A percentile compares a stretch with the other conserved stretches of the same genome.
phyloP scores from a whole-genome alignment of 208 protist species.

The Crithidia bombi region DNA sequence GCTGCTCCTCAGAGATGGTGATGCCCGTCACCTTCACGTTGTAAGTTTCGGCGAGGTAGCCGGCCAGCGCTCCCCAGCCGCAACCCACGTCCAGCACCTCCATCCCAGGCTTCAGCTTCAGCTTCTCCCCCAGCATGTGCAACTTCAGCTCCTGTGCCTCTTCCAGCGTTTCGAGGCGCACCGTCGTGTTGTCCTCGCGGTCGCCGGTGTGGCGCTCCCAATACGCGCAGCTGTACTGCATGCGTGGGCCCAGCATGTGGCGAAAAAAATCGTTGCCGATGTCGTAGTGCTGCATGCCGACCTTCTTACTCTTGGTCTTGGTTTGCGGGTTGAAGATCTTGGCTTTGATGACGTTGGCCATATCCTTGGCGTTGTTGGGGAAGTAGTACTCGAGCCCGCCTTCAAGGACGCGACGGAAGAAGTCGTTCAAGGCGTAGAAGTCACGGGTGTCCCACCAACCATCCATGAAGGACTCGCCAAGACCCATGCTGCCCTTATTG shows the following conservation, averaged over 20 bases:
- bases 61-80: constrained; percentile 76
- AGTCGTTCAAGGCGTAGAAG: constrained; percentile 52
- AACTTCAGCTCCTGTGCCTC: constrained; percentile 81
- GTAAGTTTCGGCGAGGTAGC: constrained; percentile 61
- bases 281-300: constrained; percentile 80
- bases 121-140: constrained; percentile 76
- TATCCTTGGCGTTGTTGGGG: constrained; percentile 64
- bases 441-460: constrained; percentile 69
- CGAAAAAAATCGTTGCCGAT: constrained; percentile 75
- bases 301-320: constrained; percentile 51
- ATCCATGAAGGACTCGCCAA: constrained; percentile 65
- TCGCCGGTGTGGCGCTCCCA: constrained; percentile 45
- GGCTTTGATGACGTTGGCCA: constrained; percentile 46
- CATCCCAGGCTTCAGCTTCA: constrained; percentile 62
- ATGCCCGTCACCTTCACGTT: constrained; percentile 71
- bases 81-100: constrained; percentile 82
- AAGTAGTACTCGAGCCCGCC: constrained; percentile 63
- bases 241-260: constrained; percentile 62
- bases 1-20: constrained; percentile 74
- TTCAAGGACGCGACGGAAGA: constrained; percentile 47
- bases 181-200: constrained; percentile 16
- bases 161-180: constrained; percentile 47
- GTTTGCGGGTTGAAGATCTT: constrained; percentile 62
- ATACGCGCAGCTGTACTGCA: constrained; percentile 84
- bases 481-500: constrained; percentile 52